Conservation (phyloP, 306 rosid genomes). For the Oemleria cerasiformis region DNA sequence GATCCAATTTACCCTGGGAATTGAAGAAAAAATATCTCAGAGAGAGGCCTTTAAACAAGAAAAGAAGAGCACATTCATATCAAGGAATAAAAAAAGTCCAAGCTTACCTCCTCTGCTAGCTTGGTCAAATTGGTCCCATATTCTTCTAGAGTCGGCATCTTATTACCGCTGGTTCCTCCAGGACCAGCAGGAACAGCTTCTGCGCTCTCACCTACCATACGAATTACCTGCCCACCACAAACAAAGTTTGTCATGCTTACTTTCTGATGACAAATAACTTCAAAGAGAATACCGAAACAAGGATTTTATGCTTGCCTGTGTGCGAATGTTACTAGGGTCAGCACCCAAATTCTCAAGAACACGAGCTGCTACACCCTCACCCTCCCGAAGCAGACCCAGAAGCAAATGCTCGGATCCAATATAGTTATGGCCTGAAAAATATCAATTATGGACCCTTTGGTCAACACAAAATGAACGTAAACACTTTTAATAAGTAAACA, state of each 20-base stretch:
- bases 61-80: neutral
- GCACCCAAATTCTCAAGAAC: conserved; percentile 96
- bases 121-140: conserved; percentile 95
- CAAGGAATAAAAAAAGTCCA: neutral
- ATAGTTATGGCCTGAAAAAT: conserved; percentile 76
- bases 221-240: conserved; percentile 69
- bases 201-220: conserved; percentile 99
- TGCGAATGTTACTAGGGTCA: conserved; percentile 87
- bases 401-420: conserved; percentile 99
- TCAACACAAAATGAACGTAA: neutral
- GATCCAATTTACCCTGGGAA: conserved; percentile 86
- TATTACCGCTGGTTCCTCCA: conserved; percentile 79
- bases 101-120: conserved; percentile 85
- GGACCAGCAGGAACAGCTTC: conserved; percentile 89
- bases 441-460: conserved; percentile 11
- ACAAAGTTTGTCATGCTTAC: neutral
- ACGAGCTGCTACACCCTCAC: conserved; percentile 97
- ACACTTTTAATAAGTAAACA: neutral
- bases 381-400: conserved; percentile 93
- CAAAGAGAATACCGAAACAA: neutral
- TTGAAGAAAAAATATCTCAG: conserved; percentile 1
- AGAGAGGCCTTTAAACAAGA: neutral
- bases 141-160: conserved; percentile 98
- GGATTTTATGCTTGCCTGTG: conserved; percentile 62
- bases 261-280: neutral